Conservation (phyloP, 140 eudicot genomes). For the Cichorium intybus region DNA sequence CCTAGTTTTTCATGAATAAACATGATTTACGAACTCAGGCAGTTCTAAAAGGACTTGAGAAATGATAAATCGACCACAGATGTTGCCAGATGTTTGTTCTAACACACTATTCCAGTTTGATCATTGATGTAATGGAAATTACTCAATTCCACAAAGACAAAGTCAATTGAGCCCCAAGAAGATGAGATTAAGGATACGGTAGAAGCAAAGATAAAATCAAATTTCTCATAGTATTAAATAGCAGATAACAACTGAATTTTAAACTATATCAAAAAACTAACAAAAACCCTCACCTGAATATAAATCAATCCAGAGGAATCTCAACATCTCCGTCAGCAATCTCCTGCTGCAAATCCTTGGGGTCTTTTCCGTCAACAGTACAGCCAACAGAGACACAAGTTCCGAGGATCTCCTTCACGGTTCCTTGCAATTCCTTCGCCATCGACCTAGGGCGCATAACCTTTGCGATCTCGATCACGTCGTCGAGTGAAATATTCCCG, state of each 20-base stretch:
- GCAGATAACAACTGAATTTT: not conserved
- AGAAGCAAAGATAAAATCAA: not conserved
- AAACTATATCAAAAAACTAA: not conserved
- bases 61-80: too few species aligned
- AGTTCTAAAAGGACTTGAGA: too few species aligned
- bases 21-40: too few species aligned
- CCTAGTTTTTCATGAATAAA: too few species aligned
- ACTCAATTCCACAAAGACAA: too few species aligned
- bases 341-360: conserved; percentile 89
- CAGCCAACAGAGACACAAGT: conserved; percentile 90
- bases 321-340: conserved; percentile 79
- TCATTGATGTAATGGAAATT: too few species aligned
- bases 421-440: conserved; percentile 82
- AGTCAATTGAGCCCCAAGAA: not conserved
- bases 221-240: not conserved
- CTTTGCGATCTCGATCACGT: conserved; percentile 85
- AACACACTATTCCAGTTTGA: too few species aligned
- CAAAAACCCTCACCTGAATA: conserved; percentile 3
- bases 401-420: conserved; percentile 85
- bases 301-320: conserved; percentile 56
- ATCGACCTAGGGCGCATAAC: conserved; percentile 75
- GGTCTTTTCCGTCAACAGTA: conserved; percentile 85
- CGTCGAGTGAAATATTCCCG: conserved; percentile 78
- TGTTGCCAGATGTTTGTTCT: too few species aligned
- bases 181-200: not conserved